Evolutionary conservation across 169 alveolate species (phyloP).

Genomic region (Cryptosporidium muris): DNA sequence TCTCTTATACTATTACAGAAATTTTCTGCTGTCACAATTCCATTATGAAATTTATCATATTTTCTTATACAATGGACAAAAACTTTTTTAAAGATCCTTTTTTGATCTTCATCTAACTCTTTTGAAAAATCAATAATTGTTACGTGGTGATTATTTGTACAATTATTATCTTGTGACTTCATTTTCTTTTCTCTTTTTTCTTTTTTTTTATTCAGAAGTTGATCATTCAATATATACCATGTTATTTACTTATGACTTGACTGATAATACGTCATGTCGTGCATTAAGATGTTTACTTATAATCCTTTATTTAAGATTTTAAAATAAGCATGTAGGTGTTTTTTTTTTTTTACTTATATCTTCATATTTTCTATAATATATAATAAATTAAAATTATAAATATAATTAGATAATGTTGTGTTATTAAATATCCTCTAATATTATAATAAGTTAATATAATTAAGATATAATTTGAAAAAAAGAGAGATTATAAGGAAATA

Average conservation of each 20-base stretch:
- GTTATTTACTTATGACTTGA: no score
- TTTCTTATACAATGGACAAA: conserved; percentile 28
- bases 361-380: no score
- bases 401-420: no score
- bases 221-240: background rate
- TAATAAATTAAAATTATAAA: no score
- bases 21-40: conserved; percentile 68
- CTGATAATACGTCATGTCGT: no score
- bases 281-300: no score
- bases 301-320: background rate
- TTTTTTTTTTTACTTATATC: background rate
- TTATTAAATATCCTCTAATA: no score
- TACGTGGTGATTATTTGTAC: no score
- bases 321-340: background rate
- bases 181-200: background rate
- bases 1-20: conserved; percentile 49
- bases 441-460: no score
- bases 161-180: no score
- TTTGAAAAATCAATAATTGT: conserved; percentile 10
- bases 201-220: background rate
- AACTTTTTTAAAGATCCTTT: conserved; percentile 35
- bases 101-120: conserved; percentile 2
- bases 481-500: no score
- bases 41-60: conserved; percentile 62
- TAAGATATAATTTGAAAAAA: no score